A percentile compares a stretch with the other conserved stretches of the same genome.
phyloP scores from a whole-genome alignment of 768 basidiomycete species.

The Tephrocybe sp. region DNA sequence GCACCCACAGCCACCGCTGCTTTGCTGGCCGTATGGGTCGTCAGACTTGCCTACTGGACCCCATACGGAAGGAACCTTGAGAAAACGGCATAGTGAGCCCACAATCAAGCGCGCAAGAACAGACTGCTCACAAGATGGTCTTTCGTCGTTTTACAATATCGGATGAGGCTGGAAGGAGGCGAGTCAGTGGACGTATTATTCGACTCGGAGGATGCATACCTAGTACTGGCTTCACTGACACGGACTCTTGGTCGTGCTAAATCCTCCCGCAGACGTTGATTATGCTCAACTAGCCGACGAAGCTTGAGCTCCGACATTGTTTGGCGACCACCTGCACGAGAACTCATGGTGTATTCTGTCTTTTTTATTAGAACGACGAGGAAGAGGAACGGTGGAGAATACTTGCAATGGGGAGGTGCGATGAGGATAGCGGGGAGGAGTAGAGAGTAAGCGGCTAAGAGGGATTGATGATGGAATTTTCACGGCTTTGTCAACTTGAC shows the following conservation, averaged over 20 bases:
- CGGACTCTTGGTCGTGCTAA: slow-evolving; percentile 83
- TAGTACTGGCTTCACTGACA: slow-evolving; percentile 90
- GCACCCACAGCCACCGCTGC: slow-evolving; percentile 44
- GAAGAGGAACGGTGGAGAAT: not conserved
- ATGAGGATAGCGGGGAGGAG: not conserved
- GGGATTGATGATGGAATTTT: slow-evolving; percentile 12
- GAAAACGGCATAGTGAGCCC: slow-evolving; percentile 7
- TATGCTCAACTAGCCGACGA: slow-evolving; percentile 90
- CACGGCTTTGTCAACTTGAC: slow-evolving; percentile 14
- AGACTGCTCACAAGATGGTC: slow-evolving; percentile 55
- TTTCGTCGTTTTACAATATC: slow-evolving; percentile 92
- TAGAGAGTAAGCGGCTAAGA: not conserved
- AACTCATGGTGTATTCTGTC: slow-evolving; percentile 44
- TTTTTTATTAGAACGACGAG: not conserved
- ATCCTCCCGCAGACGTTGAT: slow-evolving; percentile 88
- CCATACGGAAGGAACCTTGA: slow-evolving; percentile 93
- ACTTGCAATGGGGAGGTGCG: not conserved
- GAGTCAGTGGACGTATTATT: slow-evolving; percentile 3
- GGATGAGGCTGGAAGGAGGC: slow-evolving; percentile 68
- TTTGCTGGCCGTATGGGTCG: slow-evolving; percentile 86
- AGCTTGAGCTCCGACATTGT: slow-evolving; percentile 99
- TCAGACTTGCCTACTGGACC: slow-evolving; percentile 89
- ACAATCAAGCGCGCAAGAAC: not conserved
- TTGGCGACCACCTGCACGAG: slow-evolving; percentile 64
- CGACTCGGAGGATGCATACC: slow-evolving; percentile 46